Percentiles rank a stretch among this genome's conserved stretches.
phyloP scores from a whole-genome alignment of 1,284 basidiomycete genomes.

The Entoloma clypeatum region DNA sequence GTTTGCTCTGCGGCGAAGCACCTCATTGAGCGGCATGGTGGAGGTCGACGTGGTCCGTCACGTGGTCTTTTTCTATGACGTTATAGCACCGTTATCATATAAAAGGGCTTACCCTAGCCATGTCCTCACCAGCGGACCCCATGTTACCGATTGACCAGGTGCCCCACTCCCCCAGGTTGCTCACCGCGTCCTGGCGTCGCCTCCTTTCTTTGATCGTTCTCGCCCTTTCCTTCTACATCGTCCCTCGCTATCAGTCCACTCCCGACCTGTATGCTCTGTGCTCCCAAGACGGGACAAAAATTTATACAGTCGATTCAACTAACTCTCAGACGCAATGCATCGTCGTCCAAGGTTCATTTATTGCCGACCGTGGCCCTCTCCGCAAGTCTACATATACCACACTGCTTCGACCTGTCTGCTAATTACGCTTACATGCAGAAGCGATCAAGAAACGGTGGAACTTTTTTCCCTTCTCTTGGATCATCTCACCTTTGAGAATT shows the following conservation, averaged over 20 bases:
- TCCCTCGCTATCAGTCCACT: constrained; percentile 9
- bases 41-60: not conserved
- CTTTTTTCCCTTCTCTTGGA: constrained; percentile 11
- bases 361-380: constrained; percentile 52
- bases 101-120: too few relatives aligned
- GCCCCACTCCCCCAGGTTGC: too few relatives aligned
- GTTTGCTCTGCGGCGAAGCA: constrained; percentile 30
- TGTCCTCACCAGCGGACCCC: too few relatives aligned
- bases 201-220: too few relatives aligned
- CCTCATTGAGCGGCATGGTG: constrained; percentile 39
- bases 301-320: constrained; percentile 59
- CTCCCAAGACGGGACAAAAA: constrained; percentile 42
- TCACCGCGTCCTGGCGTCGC: too few relatives aligned
- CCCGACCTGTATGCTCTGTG: constrained; percentile 54
- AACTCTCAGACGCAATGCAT: constrained; percentile 56
- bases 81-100: not conserved
- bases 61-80: not conserved
- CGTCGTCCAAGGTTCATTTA: constrained; percentile 45
- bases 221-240: constrained; percentile 15
- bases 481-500: constrained; percentile 31
- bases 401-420: constrained; percentile 7
- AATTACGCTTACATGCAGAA: constrained; percentile 29
- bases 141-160: too few relatives aligned
- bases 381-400: constrained; percentile 38
- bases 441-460: constrained; percentile 43